Conservation (phyloP, 768 basidiomycete genomes). For the Trametes sanguinea region DNA sequence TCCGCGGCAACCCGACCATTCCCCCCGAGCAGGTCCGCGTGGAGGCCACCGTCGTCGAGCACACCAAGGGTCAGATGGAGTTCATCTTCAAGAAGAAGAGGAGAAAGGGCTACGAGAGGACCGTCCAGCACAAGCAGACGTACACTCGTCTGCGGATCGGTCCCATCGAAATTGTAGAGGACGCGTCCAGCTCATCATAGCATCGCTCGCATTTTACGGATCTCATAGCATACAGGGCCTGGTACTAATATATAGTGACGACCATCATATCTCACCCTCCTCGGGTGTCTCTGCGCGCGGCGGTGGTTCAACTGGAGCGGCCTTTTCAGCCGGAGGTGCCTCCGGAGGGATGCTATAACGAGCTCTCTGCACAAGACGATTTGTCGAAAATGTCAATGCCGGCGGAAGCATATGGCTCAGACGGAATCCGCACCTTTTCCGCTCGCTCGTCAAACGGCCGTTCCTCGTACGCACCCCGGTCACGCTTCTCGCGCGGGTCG, state of each 20-base stretch:
- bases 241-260: constrained; percentile 3
- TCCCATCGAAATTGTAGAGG: constrained; percentile 57
- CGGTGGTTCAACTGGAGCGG: constrained; percentile 26
- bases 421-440: constrained; percentile 58
- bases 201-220: constrained; percentile 23
- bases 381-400: constrained; percentile 1
- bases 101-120: constrained; percentile 97
- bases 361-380: constrained; percentile 18
- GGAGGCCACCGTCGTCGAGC: constrained; percentile 92
- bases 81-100: constrained; percentile 94
- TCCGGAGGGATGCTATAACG: constrained; percentile 40
- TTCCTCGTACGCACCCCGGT: constrained; percentile 44
- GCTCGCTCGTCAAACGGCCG: constrained; percentile 54
- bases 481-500: constrained; percentile 36
- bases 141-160: constrained; percentile 96
- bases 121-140: constrained; percentile 89
- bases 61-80: constrained; percentile 94
- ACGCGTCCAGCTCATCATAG: constrained; percentile 30
- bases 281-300: constrained; percentile 76
- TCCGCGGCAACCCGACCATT: constrained; percentile 77
- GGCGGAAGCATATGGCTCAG: background rate
- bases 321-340: constrained; percentile 44
- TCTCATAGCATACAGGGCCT: constrained; percentile 14
- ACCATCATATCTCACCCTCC: constrained; percentile 77
- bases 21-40: constrained; percentile 68